Percentiles rank a stretch among this genome's conserved stretches.
phyloP scores from a whole-genome alignment of 1,284 basidiomycete species.

The Pseudozyma pruni region DNA sequence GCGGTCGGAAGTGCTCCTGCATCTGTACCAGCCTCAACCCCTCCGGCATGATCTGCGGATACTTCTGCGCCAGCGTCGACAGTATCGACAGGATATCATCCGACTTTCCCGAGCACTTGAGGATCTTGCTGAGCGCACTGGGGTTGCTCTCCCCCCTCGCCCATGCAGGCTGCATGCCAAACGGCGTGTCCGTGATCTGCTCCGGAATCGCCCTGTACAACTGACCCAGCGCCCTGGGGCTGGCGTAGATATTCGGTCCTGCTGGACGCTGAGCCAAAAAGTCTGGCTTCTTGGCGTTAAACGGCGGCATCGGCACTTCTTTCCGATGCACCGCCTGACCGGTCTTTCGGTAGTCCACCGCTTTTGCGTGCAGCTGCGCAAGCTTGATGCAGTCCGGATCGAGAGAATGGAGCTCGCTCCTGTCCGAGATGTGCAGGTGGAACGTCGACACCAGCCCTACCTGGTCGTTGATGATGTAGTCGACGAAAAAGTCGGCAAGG shows the following conservation, averaged over 20 bases:
- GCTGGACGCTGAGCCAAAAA: conserved; percentile 22
- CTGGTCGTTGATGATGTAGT: conserved; percentile 74
- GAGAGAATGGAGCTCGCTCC: conserved; percentile 72
- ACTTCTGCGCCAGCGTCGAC: conserved; percentile 11
- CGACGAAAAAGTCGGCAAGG: conserved; percentile 78
- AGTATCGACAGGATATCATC: conserved; percentile 19
- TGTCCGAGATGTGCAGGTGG: conserved; percentile 79
- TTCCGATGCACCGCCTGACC: conserved; percentile 37
- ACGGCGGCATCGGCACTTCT: conserved; percentile 31
- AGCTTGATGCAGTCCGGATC: conserved; percentile 75
- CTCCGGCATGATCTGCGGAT: conserved; percentile 18
- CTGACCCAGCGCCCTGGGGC: conserved; percentile 19
- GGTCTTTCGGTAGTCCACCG: conserved; percentile 69
- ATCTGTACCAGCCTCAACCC: conserved; percentile 11
- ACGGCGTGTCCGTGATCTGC: conserved; percentile 29
- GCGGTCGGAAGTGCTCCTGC: conserved; percentile 19
- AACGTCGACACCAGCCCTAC: conserved; percentile 72
- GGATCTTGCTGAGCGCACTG: conserved; percentile 16
- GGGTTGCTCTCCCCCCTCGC: conserved; percentile 4
- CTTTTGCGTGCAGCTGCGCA: conserved; percentile 76
- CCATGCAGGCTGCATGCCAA: conserved; percentile 11
- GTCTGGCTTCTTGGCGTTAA: conserved; percentile 14
- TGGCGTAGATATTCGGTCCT: conserved; percentile 19
- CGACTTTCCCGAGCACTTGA: conserved; percentile 19
- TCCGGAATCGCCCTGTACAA: conserved; percentile 33